Evolutionary conservation across 2,329 filamentous ascomycete genomes (phyloP).

Genomic region (Tolypocladium ovalisporum): DNA sequence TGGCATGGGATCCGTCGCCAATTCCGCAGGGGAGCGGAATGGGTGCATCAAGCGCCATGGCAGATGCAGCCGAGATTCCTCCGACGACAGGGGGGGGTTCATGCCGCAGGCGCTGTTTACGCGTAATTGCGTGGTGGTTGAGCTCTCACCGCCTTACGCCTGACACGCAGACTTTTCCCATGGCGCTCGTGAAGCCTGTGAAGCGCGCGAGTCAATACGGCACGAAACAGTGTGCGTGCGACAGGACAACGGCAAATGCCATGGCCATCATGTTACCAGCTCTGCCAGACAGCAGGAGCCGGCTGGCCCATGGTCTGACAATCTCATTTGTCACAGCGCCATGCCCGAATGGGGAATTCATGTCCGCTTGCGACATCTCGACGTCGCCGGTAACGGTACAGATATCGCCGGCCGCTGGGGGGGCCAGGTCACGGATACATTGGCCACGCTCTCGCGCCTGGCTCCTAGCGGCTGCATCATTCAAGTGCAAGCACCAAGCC

Average conservation of each 20-base stretch:
- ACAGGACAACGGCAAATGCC: neutral
- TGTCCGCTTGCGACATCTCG: constrained; percentile 7
- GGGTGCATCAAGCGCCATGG: neutral
- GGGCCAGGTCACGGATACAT: neutral
- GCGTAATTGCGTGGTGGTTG: neutral
- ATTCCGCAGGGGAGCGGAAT: constrained; percentile 1
- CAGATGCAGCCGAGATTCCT: neutral
- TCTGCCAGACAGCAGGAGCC: neutral
- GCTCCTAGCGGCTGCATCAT: neutral
- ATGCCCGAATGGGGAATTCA: constrained; percentile 10
- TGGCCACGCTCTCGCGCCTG: neutral
- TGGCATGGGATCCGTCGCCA: neutral
- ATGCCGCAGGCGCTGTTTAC: neutral
- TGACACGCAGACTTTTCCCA: neutral
- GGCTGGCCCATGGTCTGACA: constrained; percentile 1
- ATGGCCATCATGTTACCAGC: neutral
- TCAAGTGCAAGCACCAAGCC: neutral
- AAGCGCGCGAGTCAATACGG: neutral
- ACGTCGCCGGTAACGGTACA: constrained; percentile 1
- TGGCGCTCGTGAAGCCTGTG: neutral
- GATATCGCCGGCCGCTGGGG: neutral
- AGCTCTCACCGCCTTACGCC: neutral
- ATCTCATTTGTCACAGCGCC: constrained; percentile 2
- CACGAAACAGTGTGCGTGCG: neutral
- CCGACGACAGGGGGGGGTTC: neutral